Evolutionary conservation across 2,329 filamentous ascomycete genomes (phyloP).

Genomic region (Diaporthe humulicola): DNA sequence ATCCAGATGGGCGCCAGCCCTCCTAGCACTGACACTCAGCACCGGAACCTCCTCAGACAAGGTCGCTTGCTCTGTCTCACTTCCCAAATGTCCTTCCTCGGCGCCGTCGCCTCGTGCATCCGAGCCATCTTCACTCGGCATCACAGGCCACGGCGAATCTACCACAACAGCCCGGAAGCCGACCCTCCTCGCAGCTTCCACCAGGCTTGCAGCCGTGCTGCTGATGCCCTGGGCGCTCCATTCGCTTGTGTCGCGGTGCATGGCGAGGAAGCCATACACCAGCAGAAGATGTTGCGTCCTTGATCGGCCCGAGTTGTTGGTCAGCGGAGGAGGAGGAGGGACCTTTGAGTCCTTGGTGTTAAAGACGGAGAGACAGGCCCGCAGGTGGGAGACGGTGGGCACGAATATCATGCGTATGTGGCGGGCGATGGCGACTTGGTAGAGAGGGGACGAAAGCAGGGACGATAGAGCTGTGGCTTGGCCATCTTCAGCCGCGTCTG

Average conservation of each 20-base stretch:
- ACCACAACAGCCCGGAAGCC: constrained; percentile 60
- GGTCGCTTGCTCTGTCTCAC: constrained; percentile 45
- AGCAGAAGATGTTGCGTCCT: constrained; percentile 61
- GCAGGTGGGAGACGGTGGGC: constrained; percentile 81
- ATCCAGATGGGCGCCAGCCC: constrained; percentile 55
- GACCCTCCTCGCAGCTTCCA: constrained; percentile 69
- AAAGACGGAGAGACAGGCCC: constrained; percentile 78
- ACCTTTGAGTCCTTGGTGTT: constrained; percentile 53
- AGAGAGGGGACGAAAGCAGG: constrained; percentile 75
- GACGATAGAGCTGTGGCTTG: not conserved
- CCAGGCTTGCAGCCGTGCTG: constrained; percentile 70
- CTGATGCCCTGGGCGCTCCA: constrained; percentile 82
- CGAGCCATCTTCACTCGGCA: constrained; percentile 23
- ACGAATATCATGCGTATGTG: constrained; percentile 80
- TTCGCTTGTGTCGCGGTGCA: constrained; percentile 77
- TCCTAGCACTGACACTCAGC: constrained; percentile 68
- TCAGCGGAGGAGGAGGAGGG: constrained; percentile 55
- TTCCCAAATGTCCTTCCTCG: constrained; percentile 28
- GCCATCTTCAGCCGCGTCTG: not conserved
- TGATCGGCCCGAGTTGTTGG: constrained; percentile 7
- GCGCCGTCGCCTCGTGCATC: constrained; percentile 38
- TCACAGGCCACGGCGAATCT: constrained; percentile 55
- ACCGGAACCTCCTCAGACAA: constrained; percentile 70
- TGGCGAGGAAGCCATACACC: constrained; percentile 73
- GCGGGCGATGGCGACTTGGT: constrained; percentile 76